Evolutionary conservation across 352 stramenopile species (phyloP).

Genomic region (Pythium brachiatum): DNA sequence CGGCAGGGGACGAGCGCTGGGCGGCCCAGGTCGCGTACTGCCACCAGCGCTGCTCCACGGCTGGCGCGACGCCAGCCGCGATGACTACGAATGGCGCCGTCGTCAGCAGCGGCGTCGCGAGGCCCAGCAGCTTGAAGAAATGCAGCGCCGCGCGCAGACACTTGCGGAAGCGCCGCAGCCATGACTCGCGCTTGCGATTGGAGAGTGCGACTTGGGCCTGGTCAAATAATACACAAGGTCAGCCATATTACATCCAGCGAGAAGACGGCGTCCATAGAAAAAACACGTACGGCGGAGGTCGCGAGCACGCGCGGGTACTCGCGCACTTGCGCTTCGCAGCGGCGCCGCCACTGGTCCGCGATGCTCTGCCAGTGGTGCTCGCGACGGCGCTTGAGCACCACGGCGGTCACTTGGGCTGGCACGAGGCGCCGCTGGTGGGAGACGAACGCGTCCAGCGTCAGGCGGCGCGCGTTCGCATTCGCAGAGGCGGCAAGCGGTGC

Average conservation of each 20-base stretch:
- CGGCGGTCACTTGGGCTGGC: constrained; percentile 9
- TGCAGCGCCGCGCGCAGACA: constrained; percentile 51
- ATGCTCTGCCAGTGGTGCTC: constrained; percentile 9
- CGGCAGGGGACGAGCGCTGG: constrained; percentile 78
- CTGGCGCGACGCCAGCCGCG: constrained; percentile 23
- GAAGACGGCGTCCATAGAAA: too few relatives aligned
- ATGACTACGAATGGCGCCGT: constrained; percentile 49
- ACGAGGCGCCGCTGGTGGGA: not conserved
- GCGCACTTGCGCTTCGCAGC: constrained; percentile 9
- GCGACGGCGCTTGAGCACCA: constrained; percentile 17
- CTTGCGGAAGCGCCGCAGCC: constrained; percentile 34
- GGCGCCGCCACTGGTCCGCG: constrained; percentile 14
- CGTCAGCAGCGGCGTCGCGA: constrained; percentile 44
- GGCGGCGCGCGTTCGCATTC: not conserved
- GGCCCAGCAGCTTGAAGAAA: constrained; percentile 53
- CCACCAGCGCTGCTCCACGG: constrained; percentile 63
- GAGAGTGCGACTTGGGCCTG: not conserved
- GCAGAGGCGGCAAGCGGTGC: not conserved
- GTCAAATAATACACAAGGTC: not conserved
- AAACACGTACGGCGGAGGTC: constrained; percentile 21
- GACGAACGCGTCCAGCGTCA: not conserved
- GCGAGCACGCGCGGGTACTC: constrained; percentile 22
- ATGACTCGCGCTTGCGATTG: constrained; percentile 5
- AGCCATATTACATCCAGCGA: too few relatives aligned
- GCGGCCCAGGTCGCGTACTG: constrained; percentile 55